Base-by-base conservation (phyloP, 306 rosid species). In the Begonia fuchsioides region DNA sequence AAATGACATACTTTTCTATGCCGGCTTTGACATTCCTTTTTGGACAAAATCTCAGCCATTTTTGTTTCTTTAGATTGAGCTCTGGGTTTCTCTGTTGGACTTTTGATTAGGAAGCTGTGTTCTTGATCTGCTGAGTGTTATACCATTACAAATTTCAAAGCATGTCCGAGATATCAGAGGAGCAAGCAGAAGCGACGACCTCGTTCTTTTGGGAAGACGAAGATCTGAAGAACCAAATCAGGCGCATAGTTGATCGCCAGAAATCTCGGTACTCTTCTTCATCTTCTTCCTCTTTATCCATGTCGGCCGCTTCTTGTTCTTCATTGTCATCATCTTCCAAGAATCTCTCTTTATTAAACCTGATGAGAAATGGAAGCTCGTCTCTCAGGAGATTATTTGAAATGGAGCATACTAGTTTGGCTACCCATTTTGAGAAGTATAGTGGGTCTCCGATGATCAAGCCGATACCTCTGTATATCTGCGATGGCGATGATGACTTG, bases 331-430 rank as follows among this genome's bases (percentile, higher is more conserved):
- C 83, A 13, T 59, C 74, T 32, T 61, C 43, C 3, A 76, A 45
- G 74, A 66, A 74, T 46, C 64, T 53, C 39, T 79, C 69, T 44
- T 71, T 88, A 75, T 65, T 84, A 17, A 65, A 67, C 12, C 59
- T 88, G 75, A 88, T 88, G 93, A 78, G 64, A 74, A 70, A 53
- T 43, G 93, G 97, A 61, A 76, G 68, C 72, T 74, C 95, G 4
- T 78, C 79, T 38, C 69, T 88, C 57, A 72, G 86, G 66, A 88
- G 95, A 68, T 71, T 88, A 50, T 88, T 81, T 65, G 95, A 78
- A 9, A 78, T 84, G 95, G 82, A 83, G 71, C 95, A 84, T 54
- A 81, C 86, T n/a, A 78, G 78, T 81, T 79, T 81, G 57, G 78
- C 70, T 0, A 61, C 63, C 46, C 72, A 73, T 61, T 76, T 81